These are phyloP conservation scores for Vicia sativa DNA, from an alignment of 306 rosid species.

Conservation along the genomic window DNA sequence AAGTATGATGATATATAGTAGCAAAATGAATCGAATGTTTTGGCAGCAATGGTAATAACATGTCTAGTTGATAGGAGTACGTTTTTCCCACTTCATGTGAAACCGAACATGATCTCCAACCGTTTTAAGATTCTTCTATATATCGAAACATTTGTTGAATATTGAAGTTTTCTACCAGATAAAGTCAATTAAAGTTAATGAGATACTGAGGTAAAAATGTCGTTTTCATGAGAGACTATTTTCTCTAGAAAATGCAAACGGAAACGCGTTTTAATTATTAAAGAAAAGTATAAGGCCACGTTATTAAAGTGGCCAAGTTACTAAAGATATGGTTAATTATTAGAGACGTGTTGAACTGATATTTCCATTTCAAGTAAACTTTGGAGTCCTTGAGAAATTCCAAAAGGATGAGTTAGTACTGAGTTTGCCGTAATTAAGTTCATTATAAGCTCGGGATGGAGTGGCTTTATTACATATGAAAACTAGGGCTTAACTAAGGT, in stretches of 20 bases:
- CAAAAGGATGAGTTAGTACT: not conserved
- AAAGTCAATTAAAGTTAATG: not conserved
- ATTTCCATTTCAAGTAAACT: constrained; percentile 7
- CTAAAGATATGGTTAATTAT: not conserved
- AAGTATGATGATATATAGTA: not conserved
- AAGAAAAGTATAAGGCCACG: not conserved
- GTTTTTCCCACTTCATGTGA: no score
- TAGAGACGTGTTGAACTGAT: constrained; percentile 5
- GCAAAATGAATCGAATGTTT: not conserved
- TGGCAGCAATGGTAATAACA: no score
- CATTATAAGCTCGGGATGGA: not conserved
- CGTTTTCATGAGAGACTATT: no score
- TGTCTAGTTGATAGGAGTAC: no score
- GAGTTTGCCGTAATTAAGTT: constrained; percentile 5
- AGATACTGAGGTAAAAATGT: not conserved
- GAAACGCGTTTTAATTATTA: not conserved
- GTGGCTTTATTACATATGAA: no score
- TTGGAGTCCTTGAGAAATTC: constrained; percentile 7
- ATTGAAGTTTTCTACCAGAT: not conserved
- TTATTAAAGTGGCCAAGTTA: not conserved
- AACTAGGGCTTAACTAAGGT: no score
- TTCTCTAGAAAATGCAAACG: no score
- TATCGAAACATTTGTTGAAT: not conserved
- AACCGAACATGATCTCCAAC: no score
- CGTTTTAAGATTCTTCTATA: no score